These are phyloP conservation scores for Metschnikowia arizonensis DNA, from an alignment of 805 yeast species.

Conservation along the genomic window DNA sequence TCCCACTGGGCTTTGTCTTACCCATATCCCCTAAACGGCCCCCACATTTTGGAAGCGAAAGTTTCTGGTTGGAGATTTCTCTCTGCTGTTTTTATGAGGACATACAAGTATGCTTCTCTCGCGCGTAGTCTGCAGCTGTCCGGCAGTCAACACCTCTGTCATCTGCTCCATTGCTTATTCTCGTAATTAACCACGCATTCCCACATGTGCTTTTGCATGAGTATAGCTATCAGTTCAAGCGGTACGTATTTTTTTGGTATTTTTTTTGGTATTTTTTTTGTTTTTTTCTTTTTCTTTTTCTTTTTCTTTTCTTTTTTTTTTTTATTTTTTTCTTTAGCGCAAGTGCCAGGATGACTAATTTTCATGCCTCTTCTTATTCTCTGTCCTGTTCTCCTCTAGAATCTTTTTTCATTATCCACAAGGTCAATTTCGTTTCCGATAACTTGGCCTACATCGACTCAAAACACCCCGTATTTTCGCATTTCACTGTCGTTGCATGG, in stretches of 20 bases:
- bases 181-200: constrained; percentile 1
- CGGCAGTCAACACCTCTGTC: neutral
- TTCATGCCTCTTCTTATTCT: neutral
- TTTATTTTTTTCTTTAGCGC: too few relatives aligned
- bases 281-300: too few relatives aligned
- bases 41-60: constrained; percentile 4
- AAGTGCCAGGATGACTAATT: neutral
- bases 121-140: neutral
- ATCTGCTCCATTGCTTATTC: neutral
- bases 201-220: constrained; percentile 3
- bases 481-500: neutral
- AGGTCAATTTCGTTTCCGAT: constrained; percentile 1
- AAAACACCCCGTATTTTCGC: neutral
- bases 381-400: neutral
- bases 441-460: neutral
- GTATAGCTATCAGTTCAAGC: constrained; percentile 1
- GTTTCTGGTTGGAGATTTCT: constrained; percentile 1
- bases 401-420: neutral
- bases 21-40: neutral
- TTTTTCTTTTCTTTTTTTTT: too few relatives aligned
- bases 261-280: too few relatives aligned
- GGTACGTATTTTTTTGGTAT: constrained; percentile 4
- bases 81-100: neutral
- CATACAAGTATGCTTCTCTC: constrained; percentile 4
- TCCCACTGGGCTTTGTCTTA: neutral